Evolutionary conservation across 257 asterid genomes (phyloP), one percentile per base, ranked within the genome.

Genomic region (Ophiorrhiza pumila): DNA sequence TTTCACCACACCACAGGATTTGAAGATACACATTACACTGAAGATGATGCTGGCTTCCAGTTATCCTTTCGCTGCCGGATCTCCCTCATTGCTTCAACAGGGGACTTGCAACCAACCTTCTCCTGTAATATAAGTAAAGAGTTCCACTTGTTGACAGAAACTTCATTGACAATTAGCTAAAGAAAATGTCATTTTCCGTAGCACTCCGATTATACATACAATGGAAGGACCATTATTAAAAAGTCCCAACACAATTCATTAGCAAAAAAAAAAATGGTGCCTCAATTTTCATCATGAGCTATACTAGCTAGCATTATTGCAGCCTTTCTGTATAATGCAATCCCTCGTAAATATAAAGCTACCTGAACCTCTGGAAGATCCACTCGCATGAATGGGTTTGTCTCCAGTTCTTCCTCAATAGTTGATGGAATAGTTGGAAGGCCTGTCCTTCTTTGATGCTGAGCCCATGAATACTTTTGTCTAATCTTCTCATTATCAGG

Each of bases 371-470:
- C 93, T 1, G 85, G 90, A 62, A 88, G 86, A 83, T 88, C 95
- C 67, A 84, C 98, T 66, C 98, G 96, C 93, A 94, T 84, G 89
- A 94, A 94, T 6, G 99, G 98, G 64, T 95, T 92, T 1, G 90
- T 90, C 84, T 90, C 92, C 43, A 90, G 74, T 85, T 95, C 99
- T 75, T 90, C 96, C 82, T 75, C 88, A 32, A 95, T 84, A 55
- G 96, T 95, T 18, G 99, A 95, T 65, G 99, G 99, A 80, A 92
- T 74, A 59, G 99, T 91, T 47, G 97, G 97, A 69, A 86, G 93
- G 68, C 87, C 85, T 4, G 70, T 52, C 77, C 68, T 73, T 47
- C 79, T 73, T 65, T 78, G 83, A 9, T 15, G 70, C 78, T 73
- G 75, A 53, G 84, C 81, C 85, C 85, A 81, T 25, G 80, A 43